Evolutionary conservation across 2,329 filamentous ascomycete genomes (phyloP), one percentile per base, ranked within the genome.

Genomic region (Colletotrichum sp.): DNA sequence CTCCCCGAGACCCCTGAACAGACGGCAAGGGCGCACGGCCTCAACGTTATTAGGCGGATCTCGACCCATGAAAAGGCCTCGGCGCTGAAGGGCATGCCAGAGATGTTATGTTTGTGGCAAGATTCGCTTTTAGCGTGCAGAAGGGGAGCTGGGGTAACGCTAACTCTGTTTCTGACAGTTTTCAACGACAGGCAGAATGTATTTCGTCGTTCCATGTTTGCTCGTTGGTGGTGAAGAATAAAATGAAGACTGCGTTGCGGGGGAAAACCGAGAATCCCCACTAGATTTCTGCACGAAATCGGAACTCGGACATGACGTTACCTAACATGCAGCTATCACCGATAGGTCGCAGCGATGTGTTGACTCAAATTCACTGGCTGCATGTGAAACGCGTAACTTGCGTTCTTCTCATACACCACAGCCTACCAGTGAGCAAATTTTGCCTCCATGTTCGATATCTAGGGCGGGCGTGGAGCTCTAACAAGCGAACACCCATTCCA

Each of bases 21-120:
- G 8, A 44, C 24, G 60, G 30, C 28, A 67, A 55, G 55, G 55
- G 60, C 8, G 62, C 69, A 72, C 72, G 55, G 28, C 30, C 63
- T 39, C 72, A 75, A 72, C 69, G 68, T 72, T 75, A 67, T 67
- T 72, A 59, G 28, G 72, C 68, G 72, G 68, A 75, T 59, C 66
- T 64, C 18, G 21, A 34, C 24, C 24, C 18, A 57, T 44, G 64
- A 26, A 67, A 2, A 55, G 26, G 8, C 8, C 30, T 55, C 9
- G 55, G 55, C 55, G 26, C 24, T 32, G 26, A 21, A 52, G 15
- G 15, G 26, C 9, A 9, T 18, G 24, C 15, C 5, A 2, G 10
- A 55, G 12, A 34, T 36, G 39, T 26, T 15, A 21, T 49, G 63
- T n/a, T 28, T 16, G 3, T 30, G 26, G 26, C 28, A 18, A 62